Base-by-base conservation (phyloP, 2,329 filamentous ascomycete species). In the Claviceps arundinis region DNA sequence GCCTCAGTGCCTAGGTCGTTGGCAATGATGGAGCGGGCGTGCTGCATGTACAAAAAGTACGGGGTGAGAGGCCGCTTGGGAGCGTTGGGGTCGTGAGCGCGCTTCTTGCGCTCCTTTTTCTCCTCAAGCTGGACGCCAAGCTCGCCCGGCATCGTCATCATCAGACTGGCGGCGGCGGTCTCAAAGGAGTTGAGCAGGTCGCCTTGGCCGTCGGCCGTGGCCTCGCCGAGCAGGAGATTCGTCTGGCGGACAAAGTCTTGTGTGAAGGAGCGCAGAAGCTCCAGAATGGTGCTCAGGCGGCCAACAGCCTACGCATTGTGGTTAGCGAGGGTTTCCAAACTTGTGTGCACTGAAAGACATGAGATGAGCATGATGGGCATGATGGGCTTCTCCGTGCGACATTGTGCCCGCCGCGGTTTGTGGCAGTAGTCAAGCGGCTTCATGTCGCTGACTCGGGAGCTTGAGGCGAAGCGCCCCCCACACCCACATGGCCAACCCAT, bases 41-140 rank as follows among this genome's bases (percentile, higher is more conserved):
- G 84, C 68, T 94, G 86, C 76, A 95, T 89, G 74, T 89, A 97
- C 55, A 96, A 74, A 75, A 97, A 95, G 74, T 94, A 96, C 2
- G 91, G 89, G 5, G 91, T 97, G 64, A 96, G 70, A 8, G 91
- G 90, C 49, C 90, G 83, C 80, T 96, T 97, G 55, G 91, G 91
- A 6, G 90, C 90, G 68, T 95, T 95, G 59, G 90, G 90, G 67
- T 97, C 91, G 63, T 87, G 83, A 43, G 82, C 82, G 56, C 84
- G 81, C 76, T 90, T 90, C 78, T 93, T 91, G 69, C 87, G 84
- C 77, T 93, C 89, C 77, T 89, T 89, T 78, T 89, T 86, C 67
- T 82, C 81, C 62, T 82, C 78, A 9, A 73, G 77, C 1, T 69
- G 71, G 24, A 76, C 74, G 13, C 67, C 68, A 34, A 65, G 59